Conservation (phyloP, 257 asterid species). For the Solanum habrochaites region DNA sequence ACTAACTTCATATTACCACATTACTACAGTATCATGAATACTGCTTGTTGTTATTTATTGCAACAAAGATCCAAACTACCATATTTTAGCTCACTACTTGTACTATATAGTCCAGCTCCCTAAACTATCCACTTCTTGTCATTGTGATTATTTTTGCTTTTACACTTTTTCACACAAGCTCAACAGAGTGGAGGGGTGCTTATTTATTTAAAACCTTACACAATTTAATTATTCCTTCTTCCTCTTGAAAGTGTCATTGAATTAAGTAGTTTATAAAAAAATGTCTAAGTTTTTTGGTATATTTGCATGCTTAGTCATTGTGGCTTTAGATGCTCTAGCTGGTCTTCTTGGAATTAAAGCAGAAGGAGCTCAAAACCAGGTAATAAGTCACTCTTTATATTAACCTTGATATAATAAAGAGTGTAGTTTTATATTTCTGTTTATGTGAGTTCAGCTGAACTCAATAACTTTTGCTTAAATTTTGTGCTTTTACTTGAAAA, state of each 20-base stretch:
- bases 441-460: too few relatives aligned
- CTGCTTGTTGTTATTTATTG: too few relatives aligned
- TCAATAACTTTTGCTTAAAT: background rate
- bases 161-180: background rate
- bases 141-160: background rate
- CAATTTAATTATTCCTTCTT: background rate
- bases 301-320: slow-evolving; percentile 48
- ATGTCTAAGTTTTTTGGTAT: slow-evolving; percentile 50
- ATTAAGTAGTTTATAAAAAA: background rate
- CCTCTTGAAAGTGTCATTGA: background rate
- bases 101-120: background rate
- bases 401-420: background rate
- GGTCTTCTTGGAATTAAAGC: slow-evolving; percentile 75
- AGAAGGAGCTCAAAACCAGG: slow-evolving; percentile 77
- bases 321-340: slow-evolving; percentile 60
- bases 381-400: background rate
- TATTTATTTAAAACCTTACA: background rate
- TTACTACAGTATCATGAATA: too few relatives aligned
- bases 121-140: background rate
- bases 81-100: background rate
- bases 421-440: background rate
- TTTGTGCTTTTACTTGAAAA: background rate
- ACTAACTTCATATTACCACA: too few relatives aligned
- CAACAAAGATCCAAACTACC: too few relatives aligned
- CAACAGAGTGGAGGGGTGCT: background rate